A percentile compares a stretch with the other conserved stretches of the same genome.
Evolutionary conservation across 1,284 basidiomycete genomes (phyloP).

Genomic region (Fistulinella cinereoalba): DNA sequence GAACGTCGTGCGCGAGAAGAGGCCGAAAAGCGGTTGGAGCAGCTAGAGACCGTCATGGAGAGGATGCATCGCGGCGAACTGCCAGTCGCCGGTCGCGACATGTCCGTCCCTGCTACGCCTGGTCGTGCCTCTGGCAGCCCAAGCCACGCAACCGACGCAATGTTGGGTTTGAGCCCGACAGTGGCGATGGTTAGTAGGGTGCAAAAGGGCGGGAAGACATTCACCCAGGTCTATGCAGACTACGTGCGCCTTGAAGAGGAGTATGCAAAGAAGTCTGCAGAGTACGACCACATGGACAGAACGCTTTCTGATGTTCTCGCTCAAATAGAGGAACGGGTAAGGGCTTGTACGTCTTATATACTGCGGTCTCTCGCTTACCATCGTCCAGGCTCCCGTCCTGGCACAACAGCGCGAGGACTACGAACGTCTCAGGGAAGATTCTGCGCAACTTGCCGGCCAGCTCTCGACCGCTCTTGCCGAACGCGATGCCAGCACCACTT

Average conservation of each 20-base stretch:
- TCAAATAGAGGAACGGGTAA: slow-evolving; percentile 86
- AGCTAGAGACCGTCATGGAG: slow-evolving; percentile 62
- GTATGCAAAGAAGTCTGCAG: slow-evolving; percentile 69
- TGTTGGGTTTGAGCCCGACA: slow-evolving; percentile 75
- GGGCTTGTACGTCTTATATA: slow-evolving; percentile 26
- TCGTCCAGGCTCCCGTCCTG: slow-evolving; percentile 77
- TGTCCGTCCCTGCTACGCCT: slow-evolving; percentile 45
- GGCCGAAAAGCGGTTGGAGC: slow-evolving; percentile 58
- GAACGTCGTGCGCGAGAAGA: slow-evolving; percentile 59
- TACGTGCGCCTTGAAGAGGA: slow-evolving; percentile 84
- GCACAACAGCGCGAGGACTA: slow-evolving; percentile 86
- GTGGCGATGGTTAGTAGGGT: slow-evolving; percentile 79
- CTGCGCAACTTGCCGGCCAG: slow-evolving; percentile 76
- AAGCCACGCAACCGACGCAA: slow-evolving; percentile 46
- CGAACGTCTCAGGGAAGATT: slow-evolving; percentile 73
- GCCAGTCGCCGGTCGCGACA: slow-evolving; percentile 48
- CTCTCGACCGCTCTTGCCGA: slow-evolving; percentile 70
- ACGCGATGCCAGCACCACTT: slow-evolving; percentile 53
- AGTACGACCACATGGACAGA: slow-evolving; percentile 80
- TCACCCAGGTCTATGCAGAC: slow-evolving; percentile 89
- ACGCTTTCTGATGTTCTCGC: slow-evolving; percentile 70
- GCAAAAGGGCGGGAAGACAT: slow-evolving; percentile 78
- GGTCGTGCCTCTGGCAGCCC: slow-evolving; percentile 47
- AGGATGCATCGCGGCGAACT: slow-evolving; percentile 67
- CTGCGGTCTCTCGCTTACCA: neutral